Conservation (phyloP, 768 basidiomycete genomes). For the Suillus subalutaceus region DNA sequence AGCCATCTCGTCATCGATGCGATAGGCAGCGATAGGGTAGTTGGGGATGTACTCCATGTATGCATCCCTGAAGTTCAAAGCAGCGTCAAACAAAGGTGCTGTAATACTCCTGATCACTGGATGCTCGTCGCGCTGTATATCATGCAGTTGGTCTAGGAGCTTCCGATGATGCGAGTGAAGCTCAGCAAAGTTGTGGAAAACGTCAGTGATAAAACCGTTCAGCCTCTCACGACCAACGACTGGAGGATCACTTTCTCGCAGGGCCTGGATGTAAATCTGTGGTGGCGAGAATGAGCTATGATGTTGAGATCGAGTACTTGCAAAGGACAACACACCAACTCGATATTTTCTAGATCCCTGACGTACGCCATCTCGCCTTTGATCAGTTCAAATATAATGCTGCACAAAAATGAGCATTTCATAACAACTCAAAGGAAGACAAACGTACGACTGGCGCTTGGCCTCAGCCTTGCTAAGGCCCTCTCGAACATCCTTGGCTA, state of each 20-base stretch:
- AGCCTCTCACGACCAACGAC: constrained; percentile 65
- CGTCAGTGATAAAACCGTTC: constrained; percentile 79
- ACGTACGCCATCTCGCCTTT: constrained; percentile 97
- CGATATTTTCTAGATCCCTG: constrained; percentile 86
- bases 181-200: constrained; percentile 86
- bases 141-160: constrained; percentile 79
- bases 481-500: constrained; percentile 65
- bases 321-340: constrained; percentile 52
- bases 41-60: constrained; percentile 95
- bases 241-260: constrained; percentile 73
- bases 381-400: constrained; percentile 92
- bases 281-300: constrained; percentile 7
- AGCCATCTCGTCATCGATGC: constrained; percentile 86
- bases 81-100: constrained; percentile 84
- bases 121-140: constrained; percentile 87
- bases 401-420: constrained; percentile 30
- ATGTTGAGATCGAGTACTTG: neutral
- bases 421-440: neutral
- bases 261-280: constrained; percentile 81
- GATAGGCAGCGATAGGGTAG: constrained; percentile 88
- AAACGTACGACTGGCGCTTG: constrained; percentile 81
- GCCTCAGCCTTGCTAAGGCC: constrained; percentile 70
- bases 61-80: constrained; percentile 88
- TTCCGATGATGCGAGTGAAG: constrained; percentile 74
- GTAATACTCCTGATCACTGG: constrained; percentile 80